Percentiles rank a stretch among this genome's conserved stretches.
phyloP scores from a whole-genome alignment of 2,329 filamentous ascomycete genomes.

The Trematosphaeria pertusa region DNA sequence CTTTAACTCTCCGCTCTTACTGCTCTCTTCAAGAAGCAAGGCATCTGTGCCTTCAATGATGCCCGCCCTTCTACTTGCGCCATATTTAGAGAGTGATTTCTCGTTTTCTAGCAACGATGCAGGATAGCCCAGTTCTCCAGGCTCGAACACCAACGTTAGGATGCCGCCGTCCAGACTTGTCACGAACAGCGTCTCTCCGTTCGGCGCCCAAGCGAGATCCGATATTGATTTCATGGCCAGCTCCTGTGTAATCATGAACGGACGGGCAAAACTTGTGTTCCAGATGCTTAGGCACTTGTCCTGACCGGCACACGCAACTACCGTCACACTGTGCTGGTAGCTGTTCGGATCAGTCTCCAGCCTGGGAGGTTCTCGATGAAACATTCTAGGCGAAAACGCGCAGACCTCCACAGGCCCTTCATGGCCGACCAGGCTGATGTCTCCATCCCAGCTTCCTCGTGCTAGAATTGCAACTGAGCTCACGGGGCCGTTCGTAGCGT shows the following conservation, averaged over 20 bases:
- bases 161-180: slow-evolving; percentile 91
- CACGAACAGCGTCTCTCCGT: slow-evolving; percentile 84
- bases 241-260: slow-evolving; percentile 89
- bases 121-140: slow-evolving; percentile 88
- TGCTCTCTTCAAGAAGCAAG: slow-evolving; percentile 84
- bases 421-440: slow-evolving; percentile 97
- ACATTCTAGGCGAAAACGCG: slow-evolving; percentile 92
- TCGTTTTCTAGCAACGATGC: slow-evolving; percentile 88
- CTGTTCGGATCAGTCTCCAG: slow-evolving; percentile 56
- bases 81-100: slow-evolving; percentile 90
- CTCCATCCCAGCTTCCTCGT: slow-evolving; percentile 89
- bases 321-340: slow-evolving; percentile 71
- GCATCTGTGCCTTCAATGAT: slow-evolving; percentile 93
- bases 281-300: slow-evolving; percentile 96
- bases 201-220: slow-evolving; percentile 91
- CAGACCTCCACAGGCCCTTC: slow-evolving; percentile 97
- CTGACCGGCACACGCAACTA: slow-evolving; percentile 95
- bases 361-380: slow-evolving; percentile 71
- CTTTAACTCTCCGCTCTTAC: slow-evolving; percentile 87
- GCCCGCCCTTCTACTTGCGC: slow-evolving; percentile 85
- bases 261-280: slow-evolving; percentile 95
- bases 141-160: slow-evolving; percentile 79
- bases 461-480: slow-evolving; percentile 97
- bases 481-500: slow-evolving; percentile 95
- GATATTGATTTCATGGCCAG: slow-evolving; percentile 90